Conservation (phyloP, 495 filamentous ascomycete genomes). For the Talaromyces wortmannii region DNA sequence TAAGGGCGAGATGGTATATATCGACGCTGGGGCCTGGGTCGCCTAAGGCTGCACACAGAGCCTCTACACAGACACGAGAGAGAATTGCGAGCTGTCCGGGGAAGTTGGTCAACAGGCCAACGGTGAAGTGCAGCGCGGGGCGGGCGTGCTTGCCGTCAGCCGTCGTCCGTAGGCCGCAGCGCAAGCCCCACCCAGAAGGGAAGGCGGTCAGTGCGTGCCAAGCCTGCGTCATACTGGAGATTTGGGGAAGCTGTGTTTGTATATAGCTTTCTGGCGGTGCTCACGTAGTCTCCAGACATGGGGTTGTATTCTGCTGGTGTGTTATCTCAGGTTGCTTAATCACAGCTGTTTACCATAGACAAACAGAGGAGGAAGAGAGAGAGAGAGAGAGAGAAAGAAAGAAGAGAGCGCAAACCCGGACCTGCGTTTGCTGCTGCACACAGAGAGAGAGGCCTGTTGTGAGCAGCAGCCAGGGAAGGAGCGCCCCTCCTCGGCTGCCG, state of each 20-base stretch:
- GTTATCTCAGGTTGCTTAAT: no score
- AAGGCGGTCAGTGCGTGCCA: constrained; percentile 1
- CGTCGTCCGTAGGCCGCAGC: background rate
- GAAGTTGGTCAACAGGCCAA: background rate
- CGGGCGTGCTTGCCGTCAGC: background rate
- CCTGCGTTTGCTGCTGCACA: no score
- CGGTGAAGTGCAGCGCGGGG: background rate
- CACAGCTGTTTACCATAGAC: no score
- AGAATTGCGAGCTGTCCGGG: background rate
- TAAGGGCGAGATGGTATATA: background rate
- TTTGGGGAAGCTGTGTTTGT: background rate
- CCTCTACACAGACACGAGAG: background rate
- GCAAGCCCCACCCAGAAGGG: background rate
- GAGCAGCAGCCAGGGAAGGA: background rate
- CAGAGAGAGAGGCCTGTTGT: no score
- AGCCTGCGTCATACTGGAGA: background rate
- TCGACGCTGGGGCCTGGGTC: no score
- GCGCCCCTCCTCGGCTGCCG: background rate
- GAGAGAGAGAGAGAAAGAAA: background rate
- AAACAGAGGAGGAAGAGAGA: background rate
- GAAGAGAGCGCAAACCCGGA: background rate
- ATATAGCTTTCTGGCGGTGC: background rate
- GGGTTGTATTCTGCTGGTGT: no score
- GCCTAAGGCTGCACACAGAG: no score
- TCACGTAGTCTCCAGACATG: no score